phyloP scores from a whole-genome alignment of 257 asterid species.

The Fraxinus quadrangulata region DNA sequence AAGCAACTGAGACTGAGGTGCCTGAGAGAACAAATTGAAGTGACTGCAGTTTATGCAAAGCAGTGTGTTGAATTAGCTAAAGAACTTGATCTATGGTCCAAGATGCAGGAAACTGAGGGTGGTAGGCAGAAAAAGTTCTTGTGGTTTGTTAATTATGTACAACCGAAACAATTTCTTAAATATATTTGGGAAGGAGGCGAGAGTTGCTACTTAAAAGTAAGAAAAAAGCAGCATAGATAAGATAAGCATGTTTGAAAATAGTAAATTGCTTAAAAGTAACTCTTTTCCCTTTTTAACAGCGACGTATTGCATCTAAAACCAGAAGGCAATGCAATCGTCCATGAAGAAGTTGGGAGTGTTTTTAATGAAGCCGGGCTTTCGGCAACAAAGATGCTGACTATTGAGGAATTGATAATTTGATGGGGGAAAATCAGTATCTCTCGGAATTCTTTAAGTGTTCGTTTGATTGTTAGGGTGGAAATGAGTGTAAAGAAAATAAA shows the following conservation, averaged over 20 bases:
- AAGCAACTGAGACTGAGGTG: conserved; percentile 44
- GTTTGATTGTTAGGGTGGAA: too few species aligned
- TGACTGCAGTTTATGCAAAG: conserved; percentile 63
- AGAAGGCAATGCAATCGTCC: conserved; percentile 72
- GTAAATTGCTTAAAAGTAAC: too few species aligned
- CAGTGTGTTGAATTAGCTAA: conserved; percentile 65
- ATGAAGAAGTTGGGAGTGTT: conserved; percentile 49
- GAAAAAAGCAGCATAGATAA: too few species aligned
- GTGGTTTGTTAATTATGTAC: conserved; percentile 30
- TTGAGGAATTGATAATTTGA: too few species aligned
- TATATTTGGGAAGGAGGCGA: too few species aligned
- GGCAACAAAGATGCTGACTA: conserved; percentile 19
- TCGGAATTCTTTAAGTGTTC: background rate
- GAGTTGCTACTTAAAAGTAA: too few species aligned
- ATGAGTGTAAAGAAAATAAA: too few species aligned
- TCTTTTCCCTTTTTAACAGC: conserved; percentile 30
- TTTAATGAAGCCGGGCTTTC: conserved; percentile 59
- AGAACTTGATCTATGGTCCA: conserved; percentile 80
- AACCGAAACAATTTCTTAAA: background rate
- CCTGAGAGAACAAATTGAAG: conserved; percentile 82
- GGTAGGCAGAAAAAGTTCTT: conserved; percentile 71
- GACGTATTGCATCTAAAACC: conserved; percentile 83
- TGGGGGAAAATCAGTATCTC: background rate
- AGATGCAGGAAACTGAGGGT: conserved; percentile 77
- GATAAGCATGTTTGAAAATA: too few species aligned